Evolutionary conservation across 2,329 filamentous ascomycete species (phyloP).

Genomic region (Colletotrichum neosansevieriae): DNA sequence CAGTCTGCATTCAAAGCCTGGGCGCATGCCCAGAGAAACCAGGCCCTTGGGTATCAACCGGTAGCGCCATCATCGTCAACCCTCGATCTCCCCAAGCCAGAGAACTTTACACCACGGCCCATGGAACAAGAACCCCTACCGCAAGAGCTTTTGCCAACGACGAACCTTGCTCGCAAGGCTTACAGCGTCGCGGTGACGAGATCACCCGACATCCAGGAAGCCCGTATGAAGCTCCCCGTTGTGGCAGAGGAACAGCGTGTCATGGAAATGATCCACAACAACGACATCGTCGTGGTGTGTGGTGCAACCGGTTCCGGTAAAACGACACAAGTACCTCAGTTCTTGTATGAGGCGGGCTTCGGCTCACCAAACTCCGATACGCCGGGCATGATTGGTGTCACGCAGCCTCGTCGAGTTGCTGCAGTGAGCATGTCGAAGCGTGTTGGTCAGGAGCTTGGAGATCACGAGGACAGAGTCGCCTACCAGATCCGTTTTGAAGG

Average conservation of each 20-base stretch:
- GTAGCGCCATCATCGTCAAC: slow-evolving; percentile 56
- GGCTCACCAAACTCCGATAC: slow-evolving; percentile 82
- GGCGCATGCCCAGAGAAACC: slow-evolving; percentile 88
- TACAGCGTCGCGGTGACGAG: slow-evolving; percentile 81
- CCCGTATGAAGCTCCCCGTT: slow-evolving; percentile 84
- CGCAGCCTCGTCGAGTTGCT: slow-evolving; percentile 93
- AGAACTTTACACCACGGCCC: slow-evolving; percentile 75
- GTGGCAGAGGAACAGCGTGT: slow-evolving; percentile 96
- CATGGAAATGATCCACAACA: slow-evolving; percentile 96
- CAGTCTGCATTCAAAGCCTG: slow-evolving; percentile 89
- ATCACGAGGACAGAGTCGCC: slow-evolving; percentile 81
- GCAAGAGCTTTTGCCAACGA: slow-evolving; percentile 71
- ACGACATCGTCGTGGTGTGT: slow-evolving; percentile 90
- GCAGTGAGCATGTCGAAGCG: slow-evolving; percentile 97
- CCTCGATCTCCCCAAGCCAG: slow-evolving; percentile 66
- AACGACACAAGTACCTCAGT: slow-evolving; percentile 97
- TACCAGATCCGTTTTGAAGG: slow-evolving; percentile 98
- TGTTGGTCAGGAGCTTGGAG: slow-evolving; percentile 86
- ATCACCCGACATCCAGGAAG: slow-evolving; percentile 79
- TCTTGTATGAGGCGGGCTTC: slow-evolving; percentile 93
- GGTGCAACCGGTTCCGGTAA: slow-evolving; percentile 97
- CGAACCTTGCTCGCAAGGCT: slow-evolving; percentile 75
- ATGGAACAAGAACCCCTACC: slow-evolving; percentile 79
- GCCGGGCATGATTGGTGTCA: slow-evolving; percentile 93
- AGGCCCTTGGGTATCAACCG: slow-evolving; percentile 77